A percentile compares a stretch with the other conserved stretches of the same genome.
These are phyloP conservation scores for Suillus weaverae DNA, from an alignment of 768 basidiomycete species.

Conservation along the genomic window DNA sequence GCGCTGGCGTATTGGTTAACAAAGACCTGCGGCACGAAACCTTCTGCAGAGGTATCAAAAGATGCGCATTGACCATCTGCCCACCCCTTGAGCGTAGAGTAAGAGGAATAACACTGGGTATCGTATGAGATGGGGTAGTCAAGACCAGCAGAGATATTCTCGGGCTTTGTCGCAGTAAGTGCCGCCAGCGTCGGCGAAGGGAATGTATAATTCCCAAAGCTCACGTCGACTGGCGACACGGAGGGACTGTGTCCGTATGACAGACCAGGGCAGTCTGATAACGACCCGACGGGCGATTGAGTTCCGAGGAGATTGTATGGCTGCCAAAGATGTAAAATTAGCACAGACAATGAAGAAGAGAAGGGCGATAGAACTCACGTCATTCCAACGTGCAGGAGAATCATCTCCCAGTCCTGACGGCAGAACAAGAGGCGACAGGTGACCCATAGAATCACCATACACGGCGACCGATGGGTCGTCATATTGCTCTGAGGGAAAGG, in stretches of 20 bases:
- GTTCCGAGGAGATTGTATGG: constrained; percentile 35
- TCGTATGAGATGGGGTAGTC: constrained; percentile 8
- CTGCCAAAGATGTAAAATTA: constrained; percentile 26
- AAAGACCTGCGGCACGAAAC: constrained; percentile 27
- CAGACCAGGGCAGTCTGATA: constrained; percentile 21
- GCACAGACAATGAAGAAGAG: constrained; percentile 12
- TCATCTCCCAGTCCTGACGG: constrained; percentile 31
- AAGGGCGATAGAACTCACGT: constrained; percentile 26
- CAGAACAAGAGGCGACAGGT: constrained; percentile 32
- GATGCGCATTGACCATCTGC: constrained; percentile 17
- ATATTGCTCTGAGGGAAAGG: constrained; percentile 19
- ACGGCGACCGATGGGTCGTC: constrained; percentile 24
- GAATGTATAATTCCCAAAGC: constrained; percentile 22
- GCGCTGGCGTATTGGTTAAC: constrained; percentile 26
- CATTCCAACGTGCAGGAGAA: constrained; percentile 33
- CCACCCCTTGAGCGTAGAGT: constrained; percentile 30
- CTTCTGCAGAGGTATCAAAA: constrained; percentile 7
- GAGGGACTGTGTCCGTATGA: constrained; percentile 26
- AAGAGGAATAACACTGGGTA: constrained; percentile 15
- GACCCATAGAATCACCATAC: constrained; percentile 24
- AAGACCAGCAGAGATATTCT: constrained; percentile 7
- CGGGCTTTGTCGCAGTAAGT: constrained; percentile 15
- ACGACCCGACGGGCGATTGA: constrained; percentile 15
- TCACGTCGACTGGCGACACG: constrained; percentile 27
- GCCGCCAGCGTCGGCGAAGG: constrained; percentile 16